Conservation (phyloP, 2,329 filamentous ascomycete genomes). For the Cladosporium sp. region DNA sequence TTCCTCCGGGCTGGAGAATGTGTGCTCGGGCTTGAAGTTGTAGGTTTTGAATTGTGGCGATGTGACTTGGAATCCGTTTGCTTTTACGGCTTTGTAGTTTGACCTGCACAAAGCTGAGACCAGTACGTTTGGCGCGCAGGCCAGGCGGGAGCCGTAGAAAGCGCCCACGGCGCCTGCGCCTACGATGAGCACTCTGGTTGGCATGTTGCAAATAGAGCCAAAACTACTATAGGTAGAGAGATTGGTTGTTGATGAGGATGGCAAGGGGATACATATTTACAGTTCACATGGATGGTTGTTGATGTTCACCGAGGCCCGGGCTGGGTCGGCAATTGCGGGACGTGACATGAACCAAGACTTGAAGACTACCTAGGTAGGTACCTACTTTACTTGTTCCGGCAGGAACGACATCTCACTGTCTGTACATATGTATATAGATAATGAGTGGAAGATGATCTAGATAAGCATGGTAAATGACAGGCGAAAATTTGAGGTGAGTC, state of each 20-base stretch:
- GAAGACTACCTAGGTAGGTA: too few relatives aligned
- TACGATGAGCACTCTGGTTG: constrained; percentile 60
- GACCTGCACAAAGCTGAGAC: constrained; percentile 70
- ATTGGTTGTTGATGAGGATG: neutral
- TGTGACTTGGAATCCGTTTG: constrained; percentile 57
- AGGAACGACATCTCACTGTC: too few relatives aligned
- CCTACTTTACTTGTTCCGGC: too few relatives aligned
- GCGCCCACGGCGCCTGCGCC: constrained; percentile 68
- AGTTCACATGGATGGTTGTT: too few relatives aligned
- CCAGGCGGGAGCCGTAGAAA: constrained; percentile 66
- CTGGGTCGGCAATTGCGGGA: neutral
- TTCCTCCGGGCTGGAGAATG: constrained; percentile 58
- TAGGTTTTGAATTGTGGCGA: constrained; percentile 66
- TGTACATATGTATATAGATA: too few relatives aligned
- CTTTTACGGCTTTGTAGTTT: constrained; percentile 62
- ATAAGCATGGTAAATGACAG: too few relatives aligned
- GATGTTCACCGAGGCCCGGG: too few relatives aligned
- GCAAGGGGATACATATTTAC: too few relatives aligned
- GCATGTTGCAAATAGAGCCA: constrained; percentile 26
- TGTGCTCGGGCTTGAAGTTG: constrained; percentile 56
- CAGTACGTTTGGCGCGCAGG: constrained; percentile 46
- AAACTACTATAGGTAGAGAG: neutral
- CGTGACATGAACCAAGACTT: neutral
- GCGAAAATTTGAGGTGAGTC: too few relatives aligned
- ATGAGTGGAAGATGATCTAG: too few relatives aligned